Percentiles rank a stretch among this genome's conserved stretches.
phyloP scores from a whole-genome alignment of 805 yeast species.

The Diddensiella transvaalensis region DNA sequence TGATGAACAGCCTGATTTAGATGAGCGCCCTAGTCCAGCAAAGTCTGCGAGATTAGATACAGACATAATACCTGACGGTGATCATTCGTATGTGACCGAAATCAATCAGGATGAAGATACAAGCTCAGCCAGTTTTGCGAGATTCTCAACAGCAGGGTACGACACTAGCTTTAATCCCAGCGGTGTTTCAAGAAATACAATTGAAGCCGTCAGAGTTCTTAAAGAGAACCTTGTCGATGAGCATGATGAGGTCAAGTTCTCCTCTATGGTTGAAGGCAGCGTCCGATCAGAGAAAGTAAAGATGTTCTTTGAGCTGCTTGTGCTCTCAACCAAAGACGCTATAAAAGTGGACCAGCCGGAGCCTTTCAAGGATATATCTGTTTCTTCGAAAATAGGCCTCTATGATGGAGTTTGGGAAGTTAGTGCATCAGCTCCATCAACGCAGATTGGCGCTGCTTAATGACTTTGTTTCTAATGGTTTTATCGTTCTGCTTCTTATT shows the following conservation, averaged over 20 bases:
- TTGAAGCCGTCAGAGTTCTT: constrained; percentile 49
- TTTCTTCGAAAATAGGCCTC: constrained; percentile 44
- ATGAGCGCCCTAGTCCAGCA: neutral
- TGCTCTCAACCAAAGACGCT: constrained; percentile 74
- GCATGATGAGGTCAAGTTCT: constrained; percentile 37
- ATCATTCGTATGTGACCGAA: neutral
- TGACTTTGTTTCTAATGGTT: neutral
- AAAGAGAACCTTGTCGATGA: constrained; percentile 33
- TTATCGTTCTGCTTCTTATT: no score
- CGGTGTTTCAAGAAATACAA: constrained; percentile 47
- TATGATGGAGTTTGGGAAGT: neutral
- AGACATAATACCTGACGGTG: neutral
- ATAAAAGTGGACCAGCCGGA: constrained; percentile 57
- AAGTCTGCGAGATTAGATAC: neutral
- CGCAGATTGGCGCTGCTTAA: neutral
- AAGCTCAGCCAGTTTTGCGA: neutral
- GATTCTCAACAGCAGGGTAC: neutral
- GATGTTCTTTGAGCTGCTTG: constrained; percentile 77
- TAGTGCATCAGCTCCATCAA: no score
- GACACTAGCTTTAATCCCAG: constrained; percentile 7
- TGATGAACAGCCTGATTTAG: neutral
- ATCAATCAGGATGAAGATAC: neutral
- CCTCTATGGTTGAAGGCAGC: constrained; percentile 10
- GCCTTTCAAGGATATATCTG: constrained; percentile 57
- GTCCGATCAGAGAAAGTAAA: constrained; percentile 60